Base-by-base conservation (phyloP, 2,329 filamentous ascomycete genomes). In the Hymenoscyphus fructigenus region DNA sequence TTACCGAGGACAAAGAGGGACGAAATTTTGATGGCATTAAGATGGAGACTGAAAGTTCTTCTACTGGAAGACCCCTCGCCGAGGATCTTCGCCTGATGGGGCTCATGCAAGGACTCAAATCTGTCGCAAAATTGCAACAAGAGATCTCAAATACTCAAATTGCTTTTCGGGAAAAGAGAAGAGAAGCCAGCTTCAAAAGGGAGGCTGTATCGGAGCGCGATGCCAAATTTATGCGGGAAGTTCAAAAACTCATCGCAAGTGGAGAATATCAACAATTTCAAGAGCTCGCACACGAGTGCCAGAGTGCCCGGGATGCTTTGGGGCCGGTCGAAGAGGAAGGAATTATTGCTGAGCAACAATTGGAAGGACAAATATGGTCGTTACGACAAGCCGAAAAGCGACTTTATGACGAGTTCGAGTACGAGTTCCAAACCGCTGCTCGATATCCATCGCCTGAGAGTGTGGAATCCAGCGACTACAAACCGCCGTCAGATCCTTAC, bases 271-370 rank as follows among this genome's bases (percentile, higher is more conserved):
- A 64, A 20, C 44, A 64, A 15, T 44, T 73, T 14, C 26, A 50
- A 20, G 47, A 50, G 7, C 60, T 72, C 38, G 67, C 65, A 9
- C 10, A 32, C 20, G 32, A 65, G 17, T 73, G 72, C 47, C 71
- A 73, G 55, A 44, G n/a, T 28, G 66, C 69, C 20, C 64, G 72
- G 15, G 69, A 73, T 67, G 61, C 32, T 15, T 50, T 73, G 1
- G 71, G 72, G 2, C 69, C 67, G 3, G 5, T 72, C 4, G 72
- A 73, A 38, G 57, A 70, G 47, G 70, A 72, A 28, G 67, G 60
- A 2, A 67, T 66, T 2, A 67, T 72, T 12, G 67, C 67, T 1
- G 68, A 72, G 38, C 62, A 64, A 14, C 38, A 56, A 15, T 67
- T 64, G 63, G 68, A 72, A 44, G 68, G 69, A 2, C 44, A 67